Percentiles rank a stretch among this genome's conserved stretches.
phyloP scores from a whole-genome alignment of 805 yeast species.

The Kuraishia piskuri region DNA sequence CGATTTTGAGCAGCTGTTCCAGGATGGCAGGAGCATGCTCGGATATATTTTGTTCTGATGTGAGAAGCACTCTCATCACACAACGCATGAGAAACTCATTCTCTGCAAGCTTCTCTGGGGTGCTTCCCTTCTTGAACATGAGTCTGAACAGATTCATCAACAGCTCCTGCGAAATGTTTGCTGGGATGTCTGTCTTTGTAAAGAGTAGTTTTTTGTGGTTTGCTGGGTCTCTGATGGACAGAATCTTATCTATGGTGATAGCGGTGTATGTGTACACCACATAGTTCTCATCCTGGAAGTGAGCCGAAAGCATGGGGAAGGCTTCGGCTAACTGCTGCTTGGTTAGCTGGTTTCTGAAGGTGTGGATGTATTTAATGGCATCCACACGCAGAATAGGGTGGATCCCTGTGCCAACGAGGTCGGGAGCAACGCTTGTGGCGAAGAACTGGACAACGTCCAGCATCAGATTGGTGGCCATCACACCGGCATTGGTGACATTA shows the following conservation, averaged over 20 bases:
- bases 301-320: constrained; percentile 68
- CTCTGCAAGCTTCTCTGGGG: constrained; percentile 91
- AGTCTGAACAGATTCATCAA: constrained; percentile 59
- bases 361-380: constrained; percentile 84
- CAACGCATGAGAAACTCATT: constrained; percentile 91
- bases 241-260: constrained; percentile 80
- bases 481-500: constrained; percentile 76
- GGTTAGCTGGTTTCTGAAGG: constrained; percentile 87
- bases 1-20: constrained; percentile 59
- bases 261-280: constrained; percentile 93
- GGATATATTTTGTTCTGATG: constrained; percentile 59
- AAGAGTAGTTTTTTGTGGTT: constrained; percentile 53
- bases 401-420: constrained; percentile 48
- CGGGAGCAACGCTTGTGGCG: constrained; percentile 71
- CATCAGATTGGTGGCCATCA: constrained; percentile 73
- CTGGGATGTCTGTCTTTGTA: constrained; percentile 61
- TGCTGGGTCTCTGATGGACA: constrained; percentile 62
- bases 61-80: constrained; percentile 70
- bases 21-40: constrained; percentile 39
- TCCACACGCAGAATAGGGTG: constrained; percentile 84
- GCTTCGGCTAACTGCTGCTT: constrained; percentile 75
- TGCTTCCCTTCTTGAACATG: constrained; percentile 45
- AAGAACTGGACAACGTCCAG: constrained; percentile 87
- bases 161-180: constrained; percentile 48
- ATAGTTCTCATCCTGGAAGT: constrained; percentile 56